Evolutionary conservation across 371 early-diverging fungal genomes (phyloP).

Genomic region (Apophysomyces variabilis): DNA sequence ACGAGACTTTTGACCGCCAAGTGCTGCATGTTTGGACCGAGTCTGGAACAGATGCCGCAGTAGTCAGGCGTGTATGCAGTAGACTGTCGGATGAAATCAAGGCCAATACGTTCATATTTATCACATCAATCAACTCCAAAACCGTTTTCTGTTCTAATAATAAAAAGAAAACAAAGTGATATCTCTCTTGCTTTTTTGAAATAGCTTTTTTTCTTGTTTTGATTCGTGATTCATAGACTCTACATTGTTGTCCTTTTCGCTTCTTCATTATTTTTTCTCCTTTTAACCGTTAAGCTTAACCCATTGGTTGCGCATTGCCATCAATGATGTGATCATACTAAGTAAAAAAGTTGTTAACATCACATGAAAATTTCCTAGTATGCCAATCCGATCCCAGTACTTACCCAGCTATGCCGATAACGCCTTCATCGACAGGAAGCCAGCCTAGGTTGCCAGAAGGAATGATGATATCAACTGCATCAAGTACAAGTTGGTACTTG

Average conservation of each 20-base stretch:
- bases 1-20: slow-evolving; percentile 50
- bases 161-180: not conserved
- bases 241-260: not conserved
- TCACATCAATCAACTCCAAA: slow-evolving; percentile 28
- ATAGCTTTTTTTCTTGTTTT: not conserved
- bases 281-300: slow-evolving; percentile 31
- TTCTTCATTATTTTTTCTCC: not conserved
- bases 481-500: slow-evolving; percentile 58
- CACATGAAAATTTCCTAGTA: no score
- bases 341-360: not conserved
- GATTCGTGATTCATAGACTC: not conserved
- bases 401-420: slow-evolving; percentile 69
- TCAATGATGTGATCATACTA: slow-evolving; percentile 55
- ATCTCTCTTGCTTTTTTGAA: not conserved
- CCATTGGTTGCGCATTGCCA: slow-evolving; percentile 57
- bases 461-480: slow-evolving; percentile 62
- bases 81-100: slow-evolving; percentile 14
- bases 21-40: slow-evolving; percentile 64
- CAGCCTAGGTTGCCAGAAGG: slow-evolving; percentile 60
- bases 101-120: slow-evolving; percentile 29
- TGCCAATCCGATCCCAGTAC: not conserved
- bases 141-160: not conserved
- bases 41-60: slow-evolving; percentile 40
- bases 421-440: slow-evolving; percentile 60
- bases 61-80: slow-evolving; percentile 20